Base-by-base conservation (phyloP, 2,329 filamentous ascomycete genomes). In the Hymenoscyphus occultus region DNA sequence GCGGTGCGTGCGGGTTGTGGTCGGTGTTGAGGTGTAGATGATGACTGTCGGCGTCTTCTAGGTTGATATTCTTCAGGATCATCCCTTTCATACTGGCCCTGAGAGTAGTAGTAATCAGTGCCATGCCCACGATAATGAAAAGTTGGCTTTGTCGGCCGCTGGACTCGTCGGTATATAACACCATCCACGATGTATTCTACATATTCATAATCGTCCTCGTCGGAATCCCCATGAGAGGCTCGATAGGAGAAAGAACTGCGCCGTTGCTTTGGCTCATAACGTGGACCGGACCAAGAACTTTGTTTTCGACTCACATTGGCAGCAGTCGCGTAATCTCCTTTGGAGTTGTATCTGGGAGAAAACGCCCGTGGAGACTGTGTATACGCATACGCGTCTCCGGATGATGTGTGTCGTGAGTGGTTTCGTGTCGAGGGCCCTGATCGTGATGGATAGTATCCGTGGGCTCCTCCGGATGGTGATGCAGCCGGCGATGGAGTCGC, bases 291-390 rank as follows among this genome's bases (percentile, higher is more conserved):
- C 71, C 72, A 74, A 70, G 73, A 74, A 74, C 70, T 72, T 73
- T 74, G 63, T 65, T 75, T 75, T 74, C 74, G 72, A 75, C 74
- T 75, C 74, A 76, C 74, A 75, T 76, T 75, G 70, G 75, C 73
- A 73, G 73, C 72, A 71, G 75, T 77, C 65, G 74, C 72, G 68
- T 77, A 77, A 64, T 75, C 67, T 70, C 75, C 75, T 65, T 68
- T 74, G 59, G 74, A 75, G 65, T 72, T 75, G 69, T 75, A 77
- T 68, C 75, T 72, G 57, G 75, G 75, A 35, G 74, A 76, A 65
- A 76, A 76, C 19, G 72, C 67, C 56, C 68, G 64, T 59, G 68
- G 67, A 35, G 70, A 67, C 51, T 65, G 64, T 9, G 70, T 70
- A 62, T 70, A 71, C 42, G 69, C 71, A 62, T 71, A 74, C 10